phyloP scores from a whole-genome alignment of 2,329 filamentous ascomycete genomes.

The Aquanectria penicillioides region DNA sequence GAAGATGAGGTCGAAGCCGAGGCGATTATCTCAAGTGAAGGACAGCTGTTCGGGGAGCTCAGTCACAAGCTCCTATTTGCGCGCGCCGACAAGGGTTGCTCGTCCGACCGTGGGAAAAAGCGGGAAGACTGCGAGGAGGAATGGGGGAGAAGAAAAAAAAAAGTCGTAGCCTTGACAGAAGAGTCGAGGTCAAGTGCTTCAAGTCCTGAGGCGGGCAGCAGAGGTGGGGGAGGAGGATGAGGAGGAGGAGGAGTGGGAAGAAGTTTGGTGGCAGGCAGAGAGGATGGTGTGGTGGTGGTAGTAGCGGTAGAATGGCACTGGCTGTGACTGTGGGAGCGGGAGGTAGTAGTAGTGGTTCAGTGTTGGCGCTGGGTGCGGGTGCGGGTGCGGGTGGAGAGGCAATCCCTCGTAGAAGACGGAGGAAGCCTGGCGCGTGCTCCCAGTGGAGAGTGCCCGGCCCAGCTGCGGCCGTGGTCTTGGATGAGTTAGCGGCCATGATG shows the following conservation, averaged over 20 bases:
- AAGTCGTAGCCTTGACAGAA: conserved; percentile 27
- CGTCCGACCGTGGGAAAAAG: too few species aligned
- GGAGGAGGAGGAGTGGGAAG: conserved; percentile 28
- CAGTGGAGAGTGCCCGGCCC: too few species aligned
- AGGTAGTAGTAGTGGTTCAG: conserved; percentile 6
- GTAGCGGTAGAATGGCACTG: too few species aligned
- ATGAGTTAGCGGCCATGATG: conserved; percentile 40
- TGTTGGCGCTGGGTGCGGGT: conserved; percentile 38
- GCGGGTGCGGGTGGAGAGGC: conserved; percentile 39
- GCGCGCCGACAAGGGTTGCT: conserved; percentile 25
- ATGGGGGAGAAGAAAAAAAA: conserved; percentile 10
- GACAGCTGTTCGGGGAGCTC: conserved; percentile 42
- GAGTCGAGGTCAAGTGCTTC: conserved; percentile 15
- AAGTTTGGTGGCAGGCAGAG: conserved; percentile 35
- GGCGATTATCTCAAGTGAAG: conserved; percentile 16
- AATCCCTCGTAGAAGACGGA: conserved; percentile 29
- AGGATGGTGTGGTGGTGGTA: conserved; percentile 38
- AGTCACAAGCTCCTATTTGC: conserved; percentile 37
- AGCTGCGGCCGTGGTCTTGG: conserved; percentile 27
- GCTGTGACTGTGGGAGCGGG: too few species aligned
- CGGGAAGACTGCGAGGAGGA: conserved; percentile 13
- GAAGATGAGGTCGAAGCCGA: conserved; percentile 9
- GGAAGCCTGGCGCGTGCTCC: conserved; percentile 5
- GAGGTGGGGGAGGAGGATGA: conserved; percentile 24
- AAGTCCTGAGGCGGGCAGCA: conserved; percentile 24